Percentiles rank a stretch among this genome's conserved stretches.
Evolutionary conservation across 1,139 yeast genomes (phyloP).

Genomic region (Saccharomycopsis hybrid): DNA sequence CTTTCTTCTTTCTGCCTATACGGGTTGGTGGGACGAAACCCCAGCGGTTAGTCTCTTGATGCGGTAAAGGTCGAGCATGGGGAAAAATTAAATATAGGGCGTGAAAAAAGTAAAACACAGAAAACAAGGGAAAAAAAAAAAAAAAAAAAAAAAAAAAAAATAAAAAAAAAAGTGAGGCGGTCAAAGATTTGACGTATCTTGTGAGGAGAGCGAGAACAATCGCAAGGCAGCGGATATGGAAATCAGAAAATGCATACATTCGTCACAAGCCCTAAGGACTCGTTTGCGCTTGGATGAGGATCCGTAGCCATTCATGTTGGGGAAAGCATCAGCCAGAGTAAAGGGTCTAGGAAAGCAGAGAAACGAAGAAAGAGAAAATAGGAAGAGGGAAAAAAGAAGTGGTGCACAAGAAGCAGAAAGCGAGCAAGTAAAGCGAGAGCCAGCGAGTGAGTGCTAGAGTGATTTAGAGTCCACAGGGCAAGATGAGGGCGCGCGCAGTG

Average conservation of each 20-base stretch:
- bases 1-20: conserved; percentile 54
- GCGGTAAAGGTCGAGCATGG: neutral
- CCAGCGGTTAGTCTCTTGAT: neutral
- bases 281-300: conserved; percentile 53
- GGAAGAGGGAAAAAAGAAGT: too few relatives aligned
- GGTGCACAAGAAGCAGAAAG: too few relatives aligned
- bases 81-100: neutral
- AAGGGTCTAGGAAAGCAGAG: too few relatives aligned
- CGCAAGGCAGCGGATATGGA: neutral
- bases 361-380: too few relatives aligned
- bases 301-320: neutral
- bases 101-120: neutral
- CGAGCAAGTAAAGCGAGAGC: too few relatives aligned
- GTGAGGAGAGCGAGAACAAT: too few relatives aligned
- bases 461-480: too few relatives aligned
- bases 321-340: too few relatives aligned
- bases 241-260: conserved; percentile 40
- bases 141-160: neutral
- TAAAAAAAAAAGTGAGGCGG: neutral
- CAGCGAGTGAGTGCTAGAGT: too few relatives aligned
- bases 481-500: too few relatives aligned
- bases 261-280: conserved; percentile 90
- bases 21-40: neutral
- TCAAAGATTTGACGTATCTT: too few relatives aligned
- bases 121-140: neutral